These are phyloP conservation scores for Odonthalia washingtoniensis DNA, from an alignment of 31 red algal species.

Conservation along the genomic window DNA sequence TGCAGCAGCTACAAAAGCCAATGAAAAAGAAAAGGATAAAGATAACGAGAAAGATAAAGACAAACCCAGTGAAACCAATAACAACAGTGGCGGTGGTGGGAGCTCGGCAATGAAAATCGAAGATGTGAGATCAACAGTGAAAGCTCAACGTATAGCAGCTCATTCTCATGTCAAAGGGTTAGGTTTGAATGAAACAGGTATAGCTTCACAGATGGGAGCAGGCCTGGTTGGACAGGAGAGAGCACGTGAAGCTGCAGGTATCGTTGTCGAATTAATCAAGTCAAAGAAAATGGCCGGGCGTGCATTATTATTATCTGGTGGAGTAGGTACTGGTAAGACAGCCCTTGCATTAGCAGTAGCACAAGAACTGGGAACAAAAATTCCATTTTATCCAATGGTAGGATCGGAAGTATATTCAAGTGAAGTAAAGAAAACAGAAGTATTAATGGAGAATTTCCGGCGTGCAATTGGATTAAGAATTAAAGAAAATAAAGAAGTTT, in stretches of 20 bases:
- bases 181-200: conserved; percentile 80
- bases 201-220: conserved; percentile 69
- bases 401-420: conserved; percentile 97
- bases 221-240: conserved; percentile 97
- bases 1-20: no score
- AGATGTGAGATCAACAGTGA: conserved; percentile 79
- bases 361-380: conserved; percentile 89
- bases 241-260: conserved; percentile 95
- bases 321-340: conserved; percentile 95
- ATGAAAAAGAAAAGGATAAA: background rate
- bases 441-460: conserved; percentile 96
- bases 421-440: conserved; percentile 99
- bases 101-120: conserved; percentile 75
- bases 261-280: conserved; percentile 94
- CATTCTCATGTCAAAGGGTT: conserved; percentile 98
- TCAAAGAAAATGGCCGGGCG: conserved; percentile 97
- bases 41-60: background rate
- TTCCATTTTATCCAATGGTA: conserved; percentile 97
- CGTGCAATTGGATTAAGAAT: conserved; percentile 97
- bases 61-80: background rate
- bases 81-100: background rate
- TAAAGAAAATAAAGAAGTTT: conserved; percentile 99
- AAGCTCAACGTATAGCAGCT: conserved; percentile 85
- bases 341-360: conserved; percentile 89
- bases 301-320: conserved; percentile 86